Conservation (phyloP, 73 alveolate species). For the Paramecium pentaurelia region DNA sequence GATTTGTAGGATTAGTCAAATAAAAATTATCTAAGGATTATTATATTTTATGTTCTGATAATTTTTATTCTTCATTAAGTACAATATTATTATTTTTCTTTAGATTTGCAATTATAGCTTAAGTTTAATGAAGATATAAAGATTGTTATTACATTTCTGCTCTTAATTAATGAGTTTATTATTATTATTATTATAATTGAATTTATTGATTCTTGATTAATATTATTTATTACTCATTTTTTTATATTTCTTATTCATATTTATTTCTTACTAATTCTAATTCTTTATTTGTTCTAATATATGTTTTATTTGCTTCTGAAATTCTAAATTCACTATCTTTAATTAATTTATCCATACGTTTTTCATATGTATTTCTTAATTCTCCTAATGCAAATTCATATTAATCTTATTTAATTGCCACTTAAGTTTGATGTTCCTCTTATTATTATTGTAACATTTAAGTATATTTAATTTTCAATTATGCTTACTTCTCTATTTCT, state of each 20-base stretch:
- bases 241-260: neutral
- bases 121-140: neutral
- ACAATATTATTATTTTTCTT: neutral
- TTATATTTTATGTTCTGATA: neutral
- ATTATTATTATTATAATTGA: neutral
- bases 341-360: constrained; percentile 9
- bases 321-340: constrained; percentile 5
- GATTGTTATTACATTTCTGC: neutral
- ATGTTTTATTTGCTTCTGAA: neutral
- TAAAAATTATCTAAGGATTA: neutral
- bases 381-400: neutral
- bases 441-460: neutral
- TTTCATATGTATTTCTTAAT: neutral
- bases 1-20: neutral
- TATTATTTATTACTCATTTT: neutral
- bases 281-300: neutral
- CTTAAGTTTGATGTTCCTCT: neutral
- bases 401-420: neutral
- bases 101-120: neutral
- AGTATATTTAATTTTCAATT: neutral
- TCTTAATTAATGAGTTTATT: neutral
- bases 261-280: neutral
- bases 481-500: neutral
- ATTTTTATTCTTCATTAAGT: neutral
- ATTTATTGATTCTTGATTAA: neutral